A percentile compares a stretch with the other conserved stretches of the same genome.
phyloP scores from a whole-genome alignment of 768 basidiomycete genomes.

The Suillus americanus region DNA sequence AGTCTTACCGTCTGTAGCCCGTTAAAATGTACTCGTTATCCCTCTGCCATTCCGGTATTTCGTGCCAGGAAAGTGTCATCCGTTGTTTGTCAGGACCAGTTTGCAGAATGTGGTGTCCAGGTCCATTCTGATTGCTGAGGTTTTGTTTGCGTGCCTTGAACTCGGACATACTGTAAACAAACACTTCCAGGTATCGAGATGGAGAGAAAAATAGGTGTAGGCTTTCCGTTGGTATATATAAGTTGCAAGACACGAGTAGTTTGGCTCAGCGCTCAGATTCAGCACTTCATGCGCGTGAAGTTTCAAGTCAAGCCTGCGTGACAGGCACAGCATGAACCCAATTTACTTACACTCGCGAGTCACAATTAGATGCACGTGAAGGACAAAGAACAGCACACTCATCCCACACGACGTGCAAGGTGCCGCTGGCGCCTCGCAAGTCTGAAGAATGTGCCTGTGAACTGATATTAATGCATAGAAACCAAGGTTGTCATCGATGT shows the following conservation, averaged over 20 bases:
- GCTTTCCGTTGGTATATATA: conserved; percentile 1
- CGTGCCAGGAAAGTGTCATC: conserved; percentile 48
- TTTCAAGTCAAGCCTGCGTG: neutral
- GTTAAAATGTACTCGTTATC: conserved; percentile 73
- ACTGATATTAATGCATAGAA: neutral
- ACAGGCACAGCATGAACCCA: neutral
- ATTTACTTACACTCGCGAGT: neutral
- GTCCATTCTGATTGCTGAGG: conserved; percentile 10
- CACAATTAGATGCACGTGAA: neutral
- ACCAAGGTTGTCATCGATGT: neutral
- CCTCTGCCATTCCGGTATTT: conserved; percentile 67
- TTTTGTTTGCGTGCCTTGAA: conserved; percentile 1
- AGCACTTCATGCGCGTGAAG: neutral
- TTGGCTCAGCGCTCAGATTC: neutral
- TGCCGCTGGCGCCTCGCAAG: neutral
- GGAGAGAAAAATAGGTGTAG: neutral
- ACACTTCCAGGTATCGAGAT: neutral
- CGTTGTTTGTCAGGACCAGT: conserved; percentile 4
- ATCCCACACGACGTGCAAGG: neutral
- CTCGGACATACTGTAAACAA: neutral
- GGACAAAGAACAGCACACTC: neutral
- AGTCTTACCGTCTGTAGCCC: conserved; percentile 66
- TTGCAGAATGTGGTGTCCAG: neutral
- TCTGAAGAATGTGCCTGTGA: neutral
- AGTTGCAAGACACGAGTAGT: neutral